These are phyloP conservation scores for Pyricularia sp. DNA, from an alignment of 2,329 filamentous ascomycete genomes.

Conservation along the genomic window DNA sequence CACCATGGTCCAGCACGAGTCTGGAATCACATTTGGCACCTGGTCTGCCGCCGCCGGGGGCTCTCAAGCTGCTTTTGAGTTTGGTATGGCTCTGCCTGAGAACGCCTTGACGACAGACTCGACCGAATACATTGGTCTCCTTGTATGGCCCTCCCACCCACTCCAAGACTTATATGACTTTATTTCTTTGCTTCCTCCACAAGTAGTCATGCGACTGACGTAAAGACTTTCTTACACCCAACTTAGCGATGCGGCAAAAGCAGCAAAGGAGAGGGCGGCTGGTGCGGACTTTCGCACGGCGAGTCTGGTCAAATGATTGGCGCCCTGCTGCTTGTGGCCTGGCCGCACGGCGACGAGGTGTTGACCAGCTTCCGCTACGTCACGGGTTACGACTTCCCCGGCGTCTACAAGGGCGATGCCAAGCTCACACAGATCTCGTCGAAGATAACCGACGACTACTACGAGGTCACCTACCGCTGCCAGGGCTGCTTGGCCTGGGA, in stretches of 20 bases:
- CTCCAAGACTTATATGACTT: background rate
- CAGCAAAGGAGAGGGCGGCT: conserved; percentile 34
- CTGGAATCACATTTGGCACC: conserved; percentile 9
- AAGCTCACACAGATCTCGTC: conserved; percentile 47
- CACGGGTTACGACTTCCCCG: conserved; percentile 44
- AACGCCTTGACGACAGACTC: conserved; percentile 32
- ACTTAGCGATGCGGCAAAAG: conserved; percentile 30
- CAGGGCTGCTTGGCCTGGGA: conserved; percentile 42
- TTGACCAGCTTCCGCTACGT: conserved; percentile 45
- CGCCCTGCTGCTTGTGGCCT: conserved; percentile 44
- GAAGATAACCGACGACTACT: conserved; percentile 43
- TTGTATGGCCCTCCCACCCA: conserved; percentile 24
- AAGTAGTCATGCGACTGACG: background rate
- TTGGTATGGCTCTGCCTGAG: conserved; percentile 40
- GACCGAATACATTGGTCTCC: conserved; percentile 45
- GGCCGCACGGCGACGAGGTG: conserved; percentile 38
- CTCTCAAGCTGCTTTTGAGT: conserved; percentile 14
- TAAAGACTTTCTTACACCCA: background rate
- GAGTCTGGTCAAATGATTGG: conserved; percentile 38
- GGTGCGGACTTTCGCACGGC: conserved; percentile 44
- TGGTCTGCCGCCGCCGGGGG: conserved; percentile 1
- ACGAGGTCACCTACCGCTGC: conserved; percentile 53
- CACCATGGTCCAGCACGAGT: conserved; percentile 5
- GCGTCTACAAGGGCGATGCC: conserved; percentile 47
- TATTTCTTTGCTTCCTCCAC: background rate